These are phyloP conservation scores for Brettanomyces sp. DNA, from an alignment of 805 yeast species.

Conservation along the genomic window DNA sequence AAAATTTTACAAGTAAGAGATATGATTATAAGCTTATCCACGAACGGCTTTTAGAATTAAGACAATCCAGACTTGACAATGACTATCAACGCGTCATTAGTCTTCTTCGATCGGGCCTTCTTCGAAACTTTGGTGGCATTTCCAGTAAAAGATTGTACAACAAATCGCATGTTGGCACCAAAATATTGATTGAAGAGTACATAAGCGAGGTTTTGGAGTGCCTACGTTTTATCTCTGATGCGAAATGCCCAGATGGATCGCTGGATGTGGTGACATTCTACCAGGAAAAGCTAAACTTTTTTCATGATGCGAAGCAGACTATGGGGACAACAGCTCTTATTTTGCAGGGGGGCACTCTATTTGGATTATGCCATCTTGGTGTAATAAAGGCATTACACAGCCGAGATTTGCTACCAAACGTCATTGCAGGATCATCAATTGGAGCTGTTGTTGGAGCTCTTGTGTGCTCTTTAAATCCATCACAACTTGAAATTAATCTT, in stretches of 20 bases:
- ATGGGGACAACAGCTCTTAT: constrained; percentile 87
- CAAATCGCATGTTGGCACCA: constrained; percentile 82
- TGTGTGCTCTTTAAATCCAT: constrained; percentile 64
- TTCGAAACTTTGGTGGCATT: constrained; percentile 88
- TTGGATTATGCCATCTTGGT: constrained; percentile 91
- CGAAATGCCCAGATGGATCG: background rate
- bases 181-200: constrained; percentile 79
- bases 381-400: constrained; percentile 77
- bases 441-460: constrained; percentile 90
- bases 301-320: constrained; percentile 78
- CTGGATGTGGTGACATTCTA: background rate
- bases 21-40: constrained; percentile 81
- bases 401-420: constrained; percentile 69
- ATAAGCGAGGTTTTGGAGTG: constrained; percentile 66
- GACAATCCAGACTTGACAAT: constrained; percentile 48
- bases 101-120: constrained; percentile 68
- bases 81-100: constrained; percentile 55
- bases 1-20: constrained; percentile 68
- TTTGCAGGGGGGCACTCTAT: constrained; percentile 89
- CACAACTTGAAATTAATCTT: constrained; percentile 28
- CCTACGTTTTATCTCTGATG: constrained; percentile 43
- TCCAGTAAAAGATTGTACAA: constrained; percentile 71
- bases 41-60: constrained; percentile 56
- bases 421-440: constrained; percentile 85
- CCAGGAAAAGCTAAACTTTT: constrained; percentile 65